Conservation (phyloP, 805 yeast species). For the Priceomyces haplophilus region DNA sequence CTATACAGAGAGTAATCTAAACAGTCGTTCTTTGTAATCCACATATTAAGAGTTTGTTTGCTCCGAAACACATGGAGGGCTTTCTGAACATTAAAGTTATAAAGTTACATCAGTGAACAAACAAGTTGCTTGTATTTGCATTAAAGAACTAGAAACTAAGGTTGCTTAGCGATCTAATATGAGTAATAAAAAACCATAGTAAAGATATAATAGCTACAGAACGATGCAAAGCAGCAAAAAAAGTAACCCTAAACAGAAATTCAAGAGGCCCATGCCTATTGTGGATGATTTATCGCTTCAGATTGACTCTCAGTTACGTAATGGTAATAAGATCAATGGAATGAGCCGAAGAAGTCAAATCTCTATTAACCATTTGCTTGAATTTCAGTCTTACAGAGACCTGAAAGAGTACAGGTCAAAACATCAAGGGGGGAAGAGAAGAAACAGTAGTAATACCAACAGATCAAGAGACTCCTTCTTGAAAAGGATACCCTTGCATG, state of each 20-base stretch:
- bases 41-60: not conserved
- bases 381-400: slow-evolving; percentile 45
- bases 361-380: slow-evolving; percentile 58
- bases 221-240: not conserved
- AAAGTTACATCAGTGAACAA: too few relatives aligned
- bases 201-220: not conserved
- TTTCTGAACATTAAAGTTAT: not conserved
- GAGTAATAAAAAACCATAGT: not conserved
- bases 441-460: slow-evolving; percentile 10
- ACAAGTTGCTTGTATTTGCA: not conserved
- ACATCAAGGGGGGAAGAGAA: slow-evolving; percentile 12
- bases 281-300: slow-evolving; percentile 8
- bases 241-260: not conserved
- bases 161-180: not conserved
- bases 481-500: slow-evolving; percentile 48
- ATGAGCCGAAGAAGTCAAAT: slow-evolving; percentile 13
- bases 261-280: not conserved
- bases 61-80: not conserved
- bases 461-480: slow-evolving; percentile 7
- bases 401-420: slow-evolving; percentile 33
- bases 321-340: slow-evolving; percentile 10
- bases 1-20: not conserved
- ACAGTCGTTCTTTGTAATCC: not conserved
- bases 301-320: slow-evolving; percentile 14
- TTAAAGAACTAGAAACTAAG: not conserved